Conservation (phyloP, 2,329 filamentous ascomycete genomes). For the Penicillium paneum region DNA sequence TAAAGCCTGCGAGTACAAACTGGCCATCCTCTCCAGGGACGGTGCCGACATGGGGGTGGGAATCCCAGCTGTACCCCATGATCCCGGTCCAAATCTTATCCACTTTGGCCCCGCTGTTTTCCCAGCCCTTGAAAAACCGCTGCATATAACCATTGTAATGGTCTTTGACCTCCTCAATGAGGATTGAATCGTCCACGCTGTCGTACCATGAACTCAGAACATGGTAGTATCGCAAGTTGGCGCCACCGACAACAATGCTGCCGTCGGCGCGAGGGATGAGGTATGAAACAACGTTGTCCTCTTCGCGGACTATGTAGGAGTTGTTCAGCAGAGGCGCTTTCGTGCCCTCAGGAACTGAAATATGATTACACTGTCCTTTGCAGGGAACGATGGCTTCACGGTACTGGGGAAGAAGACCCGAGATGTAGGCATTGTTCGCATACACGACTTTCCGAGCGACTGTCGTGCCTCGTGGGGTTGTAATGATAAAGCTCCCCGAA, state of each 20-base stretch:
- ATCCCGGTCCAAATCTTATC: constrained; percentile 44
- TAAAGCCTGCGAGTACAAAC: constrained; percentile 61
- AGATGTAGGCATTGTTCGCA: constrained; percentile 82
- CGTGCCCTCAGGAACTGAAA: constrained; percentile 28
- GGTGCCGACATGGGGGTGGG: constrained; percentile 53
- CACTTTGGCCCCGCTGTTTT: constrained; percentile 32
- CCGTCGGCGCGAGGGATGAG: constrained; percentile 58
- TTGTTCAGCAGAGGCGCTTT: constrained; percentile 37
- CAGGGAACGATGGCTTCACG: constrained; percentile 72
- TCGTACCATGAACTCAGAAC: constrained; percentile 45
- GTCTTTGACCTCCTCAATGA: constrained; percentile 49
- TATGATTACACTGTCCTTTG: constrained; percentile 54
- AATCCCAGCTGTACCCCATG: constrained; percentile 54
- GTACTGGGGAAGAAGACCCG: constrained; percentile 68
- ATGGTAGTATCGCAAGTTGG: constrained; percentile 45
- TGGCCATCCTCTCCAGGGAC: constrained; percentile 48
- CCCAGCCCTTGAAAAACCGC: constrained; percentile 37
- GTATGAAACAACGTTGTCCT: constrained; percentile 50
- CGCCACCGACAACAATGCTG: constrained; percentile 62
- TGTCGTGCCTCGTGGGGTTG: constrained; percentile 62
- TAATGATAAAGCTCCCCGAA: constrained; percentile 57
- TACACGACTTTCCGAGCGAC: constrained; percentile 65
- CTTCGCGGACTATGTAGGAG: constrained; percentile 57
- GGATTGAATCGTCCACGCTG: constrained; percentile 46
- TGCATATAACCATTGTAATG: constrained; percentile 42